phyloP scores from a whole-genome alignment of 192 early-diverging fungal genomes.

The Fimicolochytrium jonesii region DNA sequence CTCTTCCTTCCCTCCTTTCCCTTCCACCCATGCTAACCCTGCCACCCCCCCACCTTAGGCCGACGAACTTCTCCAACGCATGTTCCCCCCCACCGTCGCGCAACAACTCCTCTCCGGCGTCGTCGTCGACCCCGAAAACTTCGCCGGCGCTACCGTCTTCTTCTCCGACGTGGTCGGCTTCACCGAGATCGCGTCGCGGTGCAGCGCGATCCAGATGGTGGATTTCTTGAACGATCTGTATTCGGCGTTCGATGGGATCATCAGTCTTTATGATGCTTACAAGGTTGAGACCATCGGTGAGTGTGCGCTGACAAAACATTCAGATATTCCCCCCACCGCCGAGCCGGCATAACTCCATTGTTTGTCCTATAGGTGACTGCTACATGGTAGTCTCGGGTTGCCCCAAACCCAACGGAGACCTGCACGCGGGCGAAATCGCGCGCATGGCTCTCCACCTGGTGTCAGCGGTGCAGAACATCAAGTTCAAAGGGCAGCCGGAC shows the following conservation, averaged over 20 bases:
- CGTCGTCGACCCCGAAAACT: constrained; percentile 17
- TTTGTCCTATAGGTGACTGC: constrained; percentile 11
- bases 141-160: constrained; percentile 26
- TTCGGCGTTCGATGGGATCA: constrained; percentile 20
- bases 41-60: not conserved
- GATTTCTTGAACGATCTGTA: constrained; percentile 35
- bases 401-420: constrained; percentile 27
- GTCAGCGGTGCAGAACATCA: constrained; percentile 11
- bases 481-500: constrained; percentile 22
- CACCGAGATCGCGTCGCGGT: constrained; percentile 20
- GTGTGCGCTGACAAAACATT: too few relatives aligned
- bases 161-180: constrained; percentile 38
- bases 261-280: constrained; percentile 34
- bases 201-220: constrained; percentile 28
- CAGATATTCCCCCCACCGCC: too few relatives aligned
- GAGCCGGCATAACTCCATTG: too few relatives aligned
- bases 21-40: not conserved
- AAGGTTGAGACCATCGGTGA: constrained; percentile 42
- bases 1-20: not conserved
- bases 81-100: constrained; percentile 26
- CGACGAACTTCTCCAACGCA: constrained; percentile 23
- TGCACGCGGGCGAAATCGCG: constrained; percentile 35
- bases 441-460: constrained; percentile 33
- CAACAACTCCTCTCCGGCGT: constrained; percentile 20
- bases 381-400: constrained; percentile 34